Conservation (phyloP, 345 rosid genomes). For the Sapria himalayana region DNA sequence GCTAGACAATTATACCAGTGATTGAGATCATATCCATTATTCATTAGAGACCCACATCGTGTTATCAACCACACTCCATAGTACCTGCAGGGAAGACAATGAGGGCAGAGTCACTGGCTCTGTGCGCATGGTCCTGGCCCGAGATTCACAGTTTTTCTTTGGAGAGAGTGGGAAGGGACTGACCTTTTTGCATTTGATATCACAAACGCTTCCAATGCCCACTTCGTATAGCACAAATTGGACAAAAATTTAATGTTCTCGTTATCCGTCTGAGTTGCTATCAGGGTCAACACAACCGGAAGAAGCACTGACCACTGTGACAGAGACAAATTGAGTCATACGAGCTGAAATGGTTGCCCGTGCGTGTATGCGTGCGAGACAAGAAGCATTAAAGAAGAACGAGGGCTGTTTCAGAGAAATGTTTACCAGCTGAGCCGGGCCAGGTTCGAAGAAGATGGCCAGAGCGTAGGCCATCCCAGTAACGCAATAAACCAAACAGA, state of each 20-base stretch:
- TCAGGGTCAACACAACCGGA: conserved; percentile 82
- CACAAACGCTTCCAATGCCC: conserved; percentile 96
- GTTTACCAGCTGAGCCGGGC: conserved; percentile 95
- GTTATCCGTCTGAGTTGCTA: conserved; percentile 44
- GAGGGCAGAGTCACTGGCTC: not conserved
- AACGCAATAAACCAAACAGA: conserved; percentile 82
- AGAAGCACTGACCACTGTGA: conserved; percentile 93
- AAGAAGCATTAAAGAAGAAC: too few relatives aligned
- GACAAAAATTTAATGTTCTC: conserved; percentile 20
- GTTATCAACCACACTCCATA: conserved; percentile 95
- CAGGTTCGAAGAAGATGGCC: conserved; percentile 62
- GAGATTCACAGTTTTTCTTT: too few relatives aligned
- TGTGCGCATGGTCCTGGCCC: too few relatives aligned
- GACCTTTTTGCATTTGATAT: conserved; percentile 92
- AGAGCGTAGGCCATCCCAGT: conserved; percentile 74
- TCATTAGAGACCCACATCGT: conserved; percentile 59
- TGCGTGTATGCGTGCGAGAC: too few relatives aligned
- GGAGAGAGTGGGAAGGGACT: too few relatives aligned
- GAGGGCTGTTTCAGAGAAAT: too few relatives aligned
- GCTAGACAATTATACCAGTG: conserved; percentile 39
- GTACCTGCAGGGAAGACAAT: conserved; percentile 25
- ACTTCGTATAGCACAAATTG: conserved; percentile 54
- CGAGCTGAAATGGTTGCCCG: too few relatives aligned
- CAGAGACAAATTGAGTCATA: not conserved
- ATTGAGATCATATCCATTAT: conserved; percentile 42